Conservation (phyloP, 2,329 filamentous ascomycete species). For the Tothia fuscella region DNA sequence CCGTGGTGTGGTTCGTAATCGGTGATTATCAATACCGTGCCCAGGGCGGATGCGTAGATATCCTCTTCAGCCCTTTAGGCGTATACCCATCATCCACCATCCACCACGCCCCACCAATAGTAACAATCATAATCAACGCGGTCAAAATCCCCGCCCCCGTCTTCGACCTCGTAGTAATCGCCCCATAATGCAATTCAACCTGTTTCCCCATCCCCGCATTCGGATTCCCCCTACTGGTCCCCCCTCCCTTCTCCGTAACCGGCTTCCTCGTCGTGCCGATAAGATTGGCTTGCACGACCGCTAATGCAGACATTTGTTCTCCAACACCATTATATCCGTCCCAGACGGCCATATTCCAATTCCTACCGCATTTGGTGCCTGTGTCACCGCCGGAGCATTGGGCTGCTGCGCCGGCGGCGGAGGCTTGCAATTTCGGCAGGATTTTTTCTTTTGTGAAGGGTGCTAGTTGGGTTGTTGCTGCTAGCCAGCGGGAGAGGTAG, state of each 20-base stretch:
- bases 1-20: no score
- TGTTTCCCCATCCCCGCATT: conserved; percentile 22
- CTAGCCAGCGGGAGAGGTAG: conserved; percentile 54
- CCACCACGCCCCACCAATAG: conserved; percentile 44
- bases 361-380: conserved; percentile 49
- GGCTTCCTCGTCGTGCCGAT: conserved; percentile 27
- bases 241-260: conserved; percentile 40
- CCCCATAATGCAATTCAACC: conserved; percentile 11
- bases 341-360: conserved; percentile 36
- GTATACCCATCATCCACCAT: conserved; percentile 21
- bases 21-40: no score
- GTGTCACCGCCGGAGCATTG: conserved; percentile 48
- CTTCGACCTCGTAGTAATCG: conserved; percentile 47
- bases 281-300: conserved; percentile 51
- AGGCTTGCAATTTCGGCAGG: conserved; percentile 36
- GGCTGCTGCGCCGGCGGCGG: conserved; percentile 44
- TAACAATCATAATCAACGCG: conserved; percentile 39
- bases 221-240: conserved; percentile 41
- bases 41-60: no score
- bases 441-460: conserved; percentile 41
- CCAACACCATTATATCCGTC: conserved; percentile 49
- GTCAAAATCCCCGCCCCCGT: conserved; percentile 59
- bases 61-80: not conserved
- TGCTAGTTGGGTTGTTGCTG: conserved; percentile 43
- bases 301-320: conserved; percentile 59